Percentiles rank a stretch among this genome's conserved stretches.
Conservation (phyloP, 1,284 basidiomycete species). For the Sphagnurus paluster region DNA sequence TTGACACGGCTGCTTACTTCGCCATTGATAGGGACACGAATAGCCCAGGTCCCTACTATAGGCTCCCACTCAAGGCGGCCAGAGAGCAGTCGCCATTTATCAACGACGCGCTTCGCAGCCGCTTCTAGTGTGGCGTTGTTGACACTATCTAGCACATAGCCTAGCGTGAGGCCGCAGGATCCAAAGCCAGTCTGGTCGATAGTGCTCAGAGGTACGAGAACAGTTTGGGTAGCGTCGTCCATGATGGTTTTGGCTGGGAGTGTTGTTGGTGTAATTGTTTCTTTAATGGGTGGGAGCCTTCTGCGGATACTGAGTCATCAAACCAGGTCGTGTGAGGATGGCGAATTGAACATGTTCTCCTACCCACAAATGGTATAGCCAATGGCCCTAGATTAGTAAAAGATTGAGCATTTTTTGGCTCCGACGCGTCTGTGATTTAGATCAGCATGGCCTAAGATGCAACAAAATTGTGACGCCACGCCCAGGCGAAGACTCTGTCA, state of each 20-base stretch:
- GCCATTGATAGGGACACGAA: background rate
- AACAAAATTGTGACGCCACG: too few species aligned
- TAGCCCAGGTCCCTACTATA: background rate
- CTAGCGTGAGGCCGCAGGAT: background rate
- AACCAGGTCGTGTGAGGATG: too few species aligned
- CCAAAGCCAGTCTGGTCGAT: constrained; percentile 3
- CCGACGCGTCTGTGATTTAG: too few species aligned
- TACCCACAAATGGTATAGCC: too few species aligned
- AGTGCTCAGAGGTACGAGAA: constrained; percentile 3
- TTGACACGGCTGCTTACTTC: background rate
- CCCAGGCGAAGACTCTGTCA: too few species aligned
- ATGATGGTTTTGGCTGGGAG: background rate
- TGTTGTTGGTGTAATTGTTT: background rate
- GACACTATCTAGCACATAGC: constrained; percentile 1
- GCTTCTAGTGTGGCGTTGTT: background rate
- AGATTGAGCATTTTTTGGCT: too few species aligned
- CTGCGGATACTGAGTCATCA: too few species aligned
- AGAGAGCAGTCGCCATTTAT: constrained; percentile 7
- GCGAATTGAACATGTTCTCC: too few species aligned
- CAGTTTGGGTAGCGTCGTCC: background rate
- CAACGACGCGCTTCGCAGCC: background rate
- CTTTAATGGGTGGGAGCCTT: too few species aligned
- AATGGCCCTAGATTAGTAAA: too few species aligned
- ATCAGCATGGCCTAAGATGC: too few species aligned
- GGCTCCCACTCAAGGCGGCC: constrained; percentile 1